A percentile compares a stretch with the other conserved stretches of the same genome.
Evolutionary conservation across 208 protist species (phyloP).

Genomic region (Trypanosoma mega): DNA sequence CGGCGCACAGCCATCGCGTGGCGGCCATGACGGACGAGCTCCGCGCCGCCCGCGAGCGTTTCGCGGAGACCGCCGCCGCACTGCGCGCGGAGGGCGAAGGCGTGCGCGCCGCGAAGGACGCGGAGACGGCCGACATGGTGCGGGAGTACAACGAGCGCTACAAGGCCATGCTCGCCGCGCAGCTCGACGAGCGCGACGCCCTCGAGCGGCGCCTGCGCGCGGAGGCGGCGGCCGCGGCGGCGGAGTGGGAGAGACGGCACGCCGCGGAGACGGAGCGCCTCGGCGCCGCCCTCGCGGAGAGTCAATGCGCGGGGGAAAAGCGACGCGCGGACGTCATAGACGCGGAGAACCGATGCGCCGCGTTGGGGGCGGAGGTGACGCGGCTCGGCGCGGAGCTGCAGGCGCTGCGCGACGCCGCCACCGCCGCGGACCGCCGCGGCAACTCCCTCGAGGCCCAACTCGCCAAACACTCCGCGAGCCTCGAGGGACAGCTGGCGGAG

Average conservation of each 20-base stretch:
- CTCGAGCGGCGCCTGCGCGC: conserved; percentile 52
- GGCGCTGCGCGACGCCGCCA: conserved; percentile 13
- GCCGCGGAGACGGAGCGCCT: conserved; percentile 26
- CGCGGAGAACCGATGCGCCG: not conserved
- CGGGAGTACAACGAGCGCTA: conserved; percentile 93
- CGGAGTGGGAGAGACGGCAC: conserved; percentile 16
- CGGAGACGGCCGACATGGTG: conserved; percentile 71
- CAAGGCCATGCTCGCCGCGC: conserved; percentile 90
- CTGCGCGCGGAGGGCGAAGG: conserved; percentile 4
- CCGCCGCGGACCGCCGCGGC: too few species aligned
- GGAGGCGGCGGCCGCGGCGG: conserved; percentile 36
- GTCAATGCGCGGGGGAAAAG: not conserved
- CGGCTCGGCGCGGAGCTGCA: conserved; percentile 16
- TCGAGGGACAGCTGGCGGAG: too few species aligned
- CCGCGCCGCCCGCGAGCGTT: not conserved
- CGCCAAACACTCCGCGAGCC: too few species aligned
- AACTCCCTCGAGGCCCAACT: too few species aligned
- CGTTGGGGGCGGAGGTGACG: conserved; percentile 17
- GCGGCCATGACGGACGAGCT: not conserved
- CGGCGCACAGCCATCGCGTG: not conserved
- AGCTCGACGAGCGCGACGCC: conserved; percentile 79
- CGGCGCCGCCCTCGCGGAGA: not conserved
- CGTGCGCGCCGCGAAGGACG: conserved; percentile 53
- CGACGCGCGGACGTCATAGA: not conserved
- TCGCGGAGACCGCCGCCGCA: not conserved